Percentiles rank a stretch among this genome's conserved stretches.
Conservation (phyloP, 257 asterid genomes). For the Leonotis leonurus region DNA sequence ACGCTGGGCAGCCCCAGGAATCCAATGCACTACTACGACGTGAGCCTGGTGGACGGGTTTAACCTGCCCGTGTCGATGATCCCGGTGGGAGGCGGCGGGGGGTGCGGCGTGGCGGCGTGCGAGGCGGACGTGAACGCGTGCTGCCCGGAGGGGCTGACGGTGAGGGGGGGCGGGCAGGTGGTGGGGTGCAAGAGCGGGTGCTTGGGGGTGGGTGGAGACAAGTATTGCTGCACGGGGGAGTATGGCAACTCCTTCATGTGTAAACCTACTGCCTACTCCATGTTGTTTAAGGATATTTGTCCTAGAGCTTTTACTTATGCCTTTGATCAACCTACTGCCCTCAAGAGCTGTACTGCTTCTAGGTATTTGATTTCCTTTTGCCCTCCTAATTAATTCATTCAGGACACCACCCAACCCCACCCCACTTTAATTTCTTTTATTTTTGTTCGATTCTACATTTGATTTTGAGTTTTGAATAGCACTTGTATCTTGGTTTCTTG, state of each 20-base stretch:
- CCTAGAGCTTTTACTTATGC: conserved; percentile 65
- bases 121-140: conserved; percentile 50
- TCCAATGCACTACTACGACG: conserved; percentile 61
- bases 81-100: conserved; percentile 40
- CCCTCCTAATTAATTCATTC: conserved; percentile 45
- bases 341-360: conserved; percentile 48
- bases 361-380: conserved; percentile 56
- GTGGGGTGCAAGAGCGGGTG: conserved; percentile 75
- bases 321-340: conserved; percentile 43
- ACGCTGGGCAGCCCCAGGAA: conserved; percentile 49
- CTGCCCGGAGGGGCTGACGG: conserved; percentile 50
- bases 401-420: too few relatives aligned
- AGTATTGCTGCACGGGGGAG: conserved; percentile 50
- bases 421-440: too few relatives aligned
- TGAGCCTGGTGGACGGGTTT: conserved; percentile 77
- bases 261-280: conserved; percentile 36
- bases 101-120: conserved; percentile 69
- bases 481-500: too few relatives aligned
- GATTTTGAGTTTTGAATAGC: too few relatives aligned
- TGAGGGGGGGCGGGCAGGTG: conserved; percentile 29
- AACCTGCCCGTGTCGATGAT: conserved; percentile 63
- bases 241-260: conserved; percentile 33
- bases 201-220: conserved; percentile 37
- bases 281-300: conserved; percentile 54
- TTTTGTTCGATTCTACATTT: too few relatives aligned